A percentile compares a stretch with the other conserved stretches of the same genome.
phyloP scores from a whole-genome alignment of 306 rosid species.

The Pachyrhizus erosus region DNA sequence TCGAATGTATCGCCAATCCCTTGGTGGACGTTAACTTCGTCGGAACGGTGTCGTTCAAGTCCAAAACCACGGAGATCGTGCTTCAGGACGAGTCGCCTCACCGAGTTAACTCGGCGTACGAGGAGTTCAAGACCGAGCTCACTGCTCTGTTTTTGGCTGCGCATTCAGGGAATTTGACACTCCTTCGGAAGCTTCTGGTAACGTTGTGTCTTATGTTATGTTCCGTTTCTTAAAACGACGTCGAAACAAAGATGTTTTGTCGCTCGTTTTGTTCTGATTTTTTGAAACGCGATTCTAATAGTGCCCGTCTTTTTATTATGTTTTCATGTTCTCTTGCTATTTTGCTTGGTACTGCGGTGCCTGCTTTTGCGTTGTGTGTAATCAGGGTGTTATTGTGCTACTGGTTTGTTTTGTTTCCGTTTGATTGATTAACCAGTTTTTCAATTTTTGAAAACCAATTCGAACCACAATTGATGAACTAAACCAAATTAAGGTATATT shows the following conservation, averaged over 20 bases:
- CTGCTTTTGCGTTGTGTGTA: not conserved
- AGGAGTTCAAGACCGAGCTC: constrained; percentile 75
- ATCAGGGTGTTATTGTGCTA: not conserved
- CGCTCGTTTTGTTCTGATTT: not conserved
- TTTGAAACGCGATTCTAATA: not conserved
- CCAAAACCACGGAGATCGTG: constrained; percentile 61
- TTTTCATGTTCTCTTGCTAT: not conserved
- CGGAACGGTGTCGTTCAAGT: constrained; percentile 66
- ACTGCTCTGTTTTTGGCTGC: constrained; percentile 72
- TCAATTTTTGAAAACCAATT: not conserved
- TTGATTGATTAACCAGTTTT: not conserved
- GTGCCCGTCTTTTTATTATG: not conserved
- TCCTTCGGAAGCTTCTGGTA: constrained; percentile 63
- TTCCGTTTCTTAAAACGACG: not conserved
- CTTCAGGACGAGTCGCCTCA: constrained; percentile 59
- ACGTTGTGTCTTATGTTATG: not conserved
- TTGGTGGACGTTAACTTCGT: constrained; percentile 68
- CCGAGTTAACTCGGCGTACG: constrained; percentile 52
- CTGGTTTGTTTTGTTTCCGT: not conserved
- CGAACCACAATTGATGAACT: not conserved
- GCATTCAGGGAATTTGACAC: constrained; percentile 59
- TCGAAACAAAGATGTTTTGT: not conserved
- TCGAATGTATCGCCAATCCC: constrained; percentile 43
- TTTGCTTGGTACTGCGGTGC: not conserved
- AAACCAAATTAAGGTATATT: not conserved